A percentile compares a stretch with the other conserved stretches of the same genome.
Evolutionary conservation across 805 yeast genomes (phyloP).

Genomic region (Candida morakotiae): DNA sequence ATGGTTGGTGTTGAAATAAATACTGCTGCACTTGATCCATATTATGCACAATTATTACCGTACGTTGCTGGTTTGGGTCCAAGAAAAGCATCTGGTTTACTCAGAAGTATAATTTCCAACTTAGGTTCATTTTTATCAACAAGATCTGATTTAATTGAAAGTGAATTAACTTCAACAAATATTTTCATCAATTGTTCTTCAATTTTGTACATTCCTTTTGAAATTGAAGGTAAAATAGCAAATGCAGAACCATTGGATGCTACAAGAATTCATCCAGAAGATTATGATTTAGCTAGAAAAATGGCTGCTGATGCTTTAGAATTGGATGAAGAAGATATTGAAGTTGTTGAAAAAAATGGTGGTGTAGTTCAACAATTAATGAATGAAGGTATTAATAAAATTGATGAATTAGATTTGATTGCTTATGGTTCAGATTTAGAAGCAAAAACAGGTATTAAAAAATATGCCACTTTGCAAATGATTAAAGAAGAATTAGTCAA

Average conservation of each 20-base stretch:
- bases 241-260: conserved; percentile 78
- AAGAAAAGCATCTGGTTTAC: conserved; percentile 83
- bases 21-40: conserved; percentile 75
- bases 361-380: conserved; percentile 74
- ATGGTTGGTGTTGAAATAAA: conserved; percentile 92
- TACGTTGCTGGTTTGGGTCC: conserved; percentile 93
- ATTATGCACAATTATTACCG: conserved; percentile 66
- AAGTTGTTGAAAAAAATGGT: conserved; percentile 67
- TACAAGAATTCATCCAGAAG: conserved; percentile 97
- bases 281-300: conserved; percentile 90
- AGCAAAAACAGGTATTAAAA: conserved; percentile 63
- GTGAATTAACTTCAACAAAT: conserved; percentile 70
- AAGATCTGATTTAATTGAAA: conserved; percentile 80
- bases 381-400: conserved; percentile 65
- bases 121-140: conserved; percentile 57
- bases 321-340: conserved; percentile 88
- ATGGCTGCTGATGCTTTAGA: conserved; percentile 99
- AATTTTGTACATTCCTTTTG: conserved; percentile 76
- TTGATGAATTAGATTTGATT: conserved; percentile 83
- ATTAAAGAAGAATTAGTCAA: conserved; percentile 83
- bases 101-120: conserved; percentile 70
- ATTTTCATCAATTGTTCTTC: conserved; percentile 91
- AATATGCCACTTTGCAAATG: conserved; percentile 75
- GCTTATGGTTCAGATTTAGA: conserved; percentile 91
- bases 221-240: conserved; percentile 47